Conservation (phyloP, 1,139 yeast species). For the Taphrina flavorubra region DNA sequence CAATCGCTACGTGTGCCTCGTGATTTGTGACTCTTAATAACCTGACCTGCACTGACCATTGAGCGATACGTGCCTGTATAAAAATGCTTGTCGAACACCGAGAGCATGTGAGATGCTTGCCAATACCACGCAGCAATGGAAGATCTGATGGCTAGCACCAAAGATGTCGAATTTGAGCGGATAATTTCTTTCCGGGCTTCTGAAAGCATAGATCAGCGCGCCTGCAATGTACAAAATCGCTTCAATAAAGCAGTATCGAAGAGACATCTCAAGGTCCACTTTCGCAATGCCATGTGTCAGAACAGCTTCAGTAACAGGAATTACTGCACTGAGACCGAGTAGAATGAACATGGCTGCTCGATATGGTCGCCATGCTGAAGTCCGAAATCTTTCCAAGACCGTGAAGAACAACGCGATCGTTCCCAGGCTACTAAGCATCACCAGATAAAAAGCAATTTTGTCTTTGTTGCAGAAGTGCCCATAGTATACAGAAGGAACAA, state of each 20-base stretch:
- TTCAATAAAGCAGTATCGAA: conserved; percentile 69
- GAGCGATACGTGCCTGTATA: conserved; percentile 47
- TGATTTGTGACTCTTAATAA: no score
- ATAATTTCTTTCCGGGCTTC: conserved; percentile 74
- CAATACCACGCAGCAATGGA: conserved; percentile 78
- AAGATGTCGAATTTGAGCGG: conserved; percentile 57
- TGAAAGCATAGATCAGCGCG: conserved; percentile 74
- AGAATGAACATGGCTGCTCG: conserved; percentile 78
- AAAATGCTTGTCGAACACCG: conserved; percentile 68
- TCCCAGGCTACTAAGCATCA: conserved; percentile 64
- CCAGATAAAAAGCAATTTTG: conserved; percentile 57
- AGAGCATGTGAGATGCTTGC: conserved; percentile 80
- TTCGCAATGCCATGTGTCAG: conserved; percentile 55
- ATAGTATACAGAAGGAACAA: conserved; percentile 71
- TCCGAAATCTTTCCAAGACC: conserved; percentile 67
- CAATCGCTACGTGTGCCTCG: neutral
- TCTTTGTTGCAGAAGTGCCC: conserved; percentile 63
- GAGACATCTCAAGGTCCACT: conserved; percentile 61
- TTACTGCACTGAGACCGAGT: conserved; percentile 78
- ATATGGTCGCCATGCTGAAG: conserved; percentile 73
- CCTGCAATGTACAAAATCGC: conserved; percentile 78
- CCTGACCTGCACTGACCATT: conserved; percentile 19
- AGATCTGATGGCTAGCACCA: conserved; percentile 79
- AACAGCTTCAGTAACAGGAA: conserved; percentile 68
- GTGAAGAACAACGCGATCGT: conserved; percentile 68